These are phyloP conservation scores for Hypoxylon sp. DNA, from an alignment of 2,329 filamentous ascomycete species.

Conservation along the genomic window DNA sequence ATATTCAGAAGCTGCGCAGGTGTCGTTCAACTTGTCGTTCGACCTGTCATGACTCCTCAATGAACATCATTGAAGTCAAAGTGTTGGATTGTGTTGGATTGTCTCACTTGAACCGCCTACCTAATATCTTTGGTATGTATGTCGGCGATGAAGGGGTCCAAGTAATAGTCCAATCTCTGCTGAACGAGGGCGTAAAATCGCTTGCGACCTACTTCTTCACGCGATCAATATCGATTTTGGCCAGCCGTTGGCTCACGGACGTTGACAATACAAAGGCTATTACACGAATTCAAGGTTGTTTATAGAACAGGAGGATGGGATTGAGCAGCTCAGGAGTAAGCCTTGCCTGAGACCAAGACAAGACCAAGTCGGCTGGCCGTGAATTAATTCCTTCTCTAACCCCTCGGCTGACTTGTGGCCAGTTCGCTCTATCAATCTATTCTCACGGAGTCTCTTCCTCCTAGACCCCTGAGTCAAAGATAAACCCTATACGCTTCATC, in stretches of 20 bases:
- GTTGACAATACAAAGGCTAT: slow-evolving; percentile 23
- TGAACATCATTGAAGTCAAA: slow-evolving; percentile 18
- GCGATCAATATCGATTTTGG: slow-evolving; percentile 18
- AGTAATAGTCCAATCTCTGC: slow-evolving; percentile 14
- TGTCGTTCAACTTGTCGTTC: slow-evolving; percentile 30
- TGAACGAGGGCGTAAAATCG: slow-evolving; percentile 25
- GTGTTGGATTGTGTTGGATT: slow-evolving; percentile 24
- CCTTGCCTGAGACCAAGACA: slow-evolving; percentile 26
- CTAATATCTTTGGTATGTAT: not conserved
- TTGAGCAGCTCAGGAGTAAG: slow-evolving; percentile 25
- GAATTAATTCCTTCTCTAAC: slow-evolving; percentile 25
- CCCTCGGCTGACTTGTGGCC: slow-evolving; percentile 22
- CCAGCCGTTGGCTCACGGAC: slow-evolving; percentile 6
- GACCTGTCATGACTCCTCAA: slow-evolving; percentile 37
- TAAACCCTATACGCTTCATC: slow-evolving; percentile 18
- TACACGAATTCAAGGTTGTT: slow-evolving; percentile 33
- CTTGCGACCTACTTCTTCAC: slow-evolving; percentile 21
- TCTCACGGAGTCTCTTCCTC: slow-evolving; percentile 20
- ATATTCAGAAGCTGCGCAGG: slow-evolving; percentile 16
- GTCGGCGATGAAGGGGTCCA: slow-evolving; percentile 25
- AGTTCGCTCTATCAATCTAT: slow-evolving; percentile 20
- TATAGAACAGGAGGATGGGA: slow-evolving; percentile 45
- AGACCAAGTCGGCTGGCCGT: slow-evolving; percentile 19
- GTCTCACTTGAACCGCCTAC: slow-evolving; percentile 27
- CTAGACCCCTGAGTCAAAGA: slow-evolving; percentile 9